Base-by-base conservation (phyloP, 192 early-diverging fungal species). In the Backusella mclennaniae region DNA sequence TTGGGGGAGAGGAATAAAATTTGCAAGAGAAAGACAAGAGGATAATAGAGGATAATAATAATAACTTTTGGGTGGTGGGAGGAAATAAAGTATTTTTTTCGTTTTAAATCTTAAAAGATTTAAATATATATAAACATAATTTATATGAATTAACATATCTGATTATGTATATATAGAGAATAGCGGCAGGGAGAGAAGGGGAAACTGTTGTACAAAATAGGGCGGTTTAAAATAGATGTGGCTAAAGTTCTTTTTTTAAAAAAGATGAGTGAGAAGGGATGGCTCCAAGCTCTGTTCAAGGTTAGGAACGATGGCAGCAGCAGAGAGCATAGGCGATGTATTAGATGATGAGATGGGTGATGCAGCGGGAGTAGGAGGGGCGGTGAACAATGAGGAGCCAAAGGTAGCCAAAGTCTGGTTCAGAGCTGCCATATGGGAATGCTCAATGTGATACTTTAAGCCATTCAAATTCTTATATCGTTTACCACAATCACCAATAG, bases 391-490 rank as follows among this genome's bases (percentile, higher is more conserved):
- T 17, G 80, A 74, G 1, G 69, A 71, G 19, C 80, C 80, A 76
- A 82, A 78, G 4, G 76, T 75, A 23, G 76, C 80, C 31, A 82
- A 63, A 4, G 80, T 82, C 39, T 78, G 79, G 53, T 84, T 80
- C 38, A 84, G 26, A n/a, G 76, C 82, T 35, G 82, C 73, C 79
- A 84, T 82, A 84, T 97, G 96, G 19, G 93, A 91, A 81, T 97
- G 96, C 78, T 96, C 94, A 66, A 95, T 88, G 77, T 98, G 96
- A 84, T 98, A 98, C 85, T 97, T 97, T 74, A 97, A 87, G 12
- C 97, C 97, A 76, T 97, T 97, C 71, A 96, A 84, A 82, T 98
- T 98, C 90, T 98, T 98, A 91, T 98, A 98, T 56, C 93, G 87
- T 81, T 97, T 97, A 76, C 92, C 93, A 86, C 97, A 98, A 49